These are phyloP conservation scores for Aureobasidium sp. DNA, from an alignment of 2,329 filamentous ascomycete species.

Conservation along the genomic window DNA sequence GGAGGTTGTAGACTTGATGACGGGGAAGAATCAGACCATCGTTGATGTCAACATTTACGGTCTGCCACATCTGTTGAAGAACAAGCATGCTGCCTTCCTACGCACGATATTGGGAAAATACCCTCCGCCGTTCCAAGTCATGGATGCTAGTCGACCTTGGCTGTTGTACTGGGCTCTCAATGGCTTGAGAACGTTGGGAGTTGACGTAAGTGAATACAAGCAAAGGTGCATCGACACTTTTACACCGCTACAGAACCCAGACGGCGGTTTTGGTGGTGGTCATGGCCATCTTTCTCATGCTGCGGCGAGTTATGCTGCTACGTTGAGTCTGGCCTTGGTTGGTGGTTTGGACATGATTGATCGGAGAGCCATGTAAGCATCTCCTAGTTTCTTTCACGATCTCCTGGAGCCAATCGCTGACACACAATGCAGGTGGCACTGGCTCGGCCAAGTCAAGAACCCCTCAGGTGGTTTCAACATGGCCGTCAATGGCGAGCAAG, in stretches of 20 bases:
- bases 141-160: slow-evolving; percentile 89
- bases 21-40: slow-evolving; percentile 43
- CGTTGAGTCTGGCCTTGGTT: slow-evolving; percentile 71
- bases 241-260: slow-evolving; percentile 69
- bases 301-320: slow-evolving; percentile 77
- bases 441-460: slow-evolving; percentile 81
- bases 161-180: slow-evolving; percentile 87
- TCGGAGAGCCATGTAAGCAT: slow-evolving; percentile 60
- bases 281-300: slow-evolving; percentile 84
- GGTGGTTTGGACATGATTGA: slow-evolving; percentile 72
- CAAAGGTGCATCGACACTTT: slow-evolving; percentile 62
- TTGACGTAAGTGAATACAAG: slow-evolving; percentile 61
- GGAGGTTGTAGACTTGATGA: slow-evolving; percentile 62
- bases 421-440: slow-evolving; percentile 59
- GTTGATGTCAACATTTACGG: slow-evolving; percentile 57
- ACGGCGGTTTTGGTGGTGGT: slow-evolving; percentile 88
- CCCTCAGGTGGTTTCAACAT: slow-evolving; percentile 84
- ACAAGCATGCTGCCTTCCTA: slow-evolving; percentile 55
- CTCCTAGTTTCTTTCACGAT: not conserved
- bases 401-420: slow-evolving; percentile 18
- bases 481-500: slow-evolving; percentile 78
- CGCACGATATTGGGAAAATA: slow-evolving; percentile 50
- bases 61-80: slow-evolving; percentile 64
- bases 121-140: slow-evolving; percentile 61
- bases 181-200: slow-evolving; percentile 66